phyloP scores from a whole-genome alignment of 805 yeast species.

The Wickerhamomyces sydowiorum region DNA sequence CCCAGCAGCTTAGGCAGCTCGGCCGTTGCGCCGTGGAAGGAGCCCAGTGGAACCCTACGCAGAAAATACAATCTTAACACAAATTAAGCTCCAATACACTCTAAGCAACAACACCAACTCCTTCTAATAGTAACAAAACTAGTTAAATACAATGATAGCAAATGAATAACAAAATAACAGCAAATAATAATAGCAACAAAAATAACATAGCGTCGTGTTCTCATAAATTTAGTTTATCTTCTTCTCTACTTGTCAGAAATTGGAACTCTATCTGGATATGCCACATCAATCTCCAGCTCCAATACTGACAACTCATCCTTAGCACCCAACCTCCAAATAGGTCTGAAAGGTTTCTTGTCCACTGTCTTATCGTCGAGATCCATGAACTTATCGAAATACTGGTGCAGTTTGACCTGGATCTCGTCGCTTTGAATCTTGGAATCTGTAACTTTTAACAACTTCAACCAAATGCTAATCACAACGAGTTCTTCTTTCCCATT shows the following conservation, averaged over 20 bases:
- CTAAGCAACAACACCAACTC: no score
- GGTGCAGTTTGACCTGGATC: neutral
- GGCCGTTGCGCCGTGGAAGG: no score
- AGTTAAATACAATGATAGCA: no score
- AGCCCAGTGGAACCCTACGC: no score
- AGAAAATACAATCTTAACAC: no score
- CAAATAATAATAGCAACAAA: no score
- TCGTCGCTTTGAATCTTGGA: neutral
- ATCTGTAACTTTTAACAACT: neutral
- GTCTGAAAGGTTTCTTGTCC: no score
- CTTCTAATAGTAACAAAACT: no score
- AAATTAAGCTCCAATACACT: no score
- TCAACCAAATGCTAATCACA: neutral
- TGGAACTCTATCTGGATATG: neutral
- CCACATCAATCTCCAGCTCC: slow-evolving; percentile 4
- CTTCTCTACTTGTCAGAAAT: neutral
- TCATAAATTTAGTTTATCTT: neutral
- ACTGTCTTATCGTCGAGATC: slow-evolving; percentile 7
- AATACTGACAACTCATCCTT: slow-evolving; percentile 16
- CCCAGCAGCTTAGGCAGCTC: no score
- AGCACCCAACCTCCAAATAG: slow-evolving; percentile 19
- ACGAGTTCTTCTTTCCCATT: neutral
- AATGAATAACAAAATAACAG: no score
- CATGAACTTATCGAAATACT: slow-evolving; percentile 3
- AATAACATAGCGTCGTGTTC: no score